Percentiles rank a stretch among this genome's conserved stretches.
Evolutionary conservation across 192 early-diverging fungal genomes (phyloP).

Genomic region (Podochytrium sp.): DNA sequence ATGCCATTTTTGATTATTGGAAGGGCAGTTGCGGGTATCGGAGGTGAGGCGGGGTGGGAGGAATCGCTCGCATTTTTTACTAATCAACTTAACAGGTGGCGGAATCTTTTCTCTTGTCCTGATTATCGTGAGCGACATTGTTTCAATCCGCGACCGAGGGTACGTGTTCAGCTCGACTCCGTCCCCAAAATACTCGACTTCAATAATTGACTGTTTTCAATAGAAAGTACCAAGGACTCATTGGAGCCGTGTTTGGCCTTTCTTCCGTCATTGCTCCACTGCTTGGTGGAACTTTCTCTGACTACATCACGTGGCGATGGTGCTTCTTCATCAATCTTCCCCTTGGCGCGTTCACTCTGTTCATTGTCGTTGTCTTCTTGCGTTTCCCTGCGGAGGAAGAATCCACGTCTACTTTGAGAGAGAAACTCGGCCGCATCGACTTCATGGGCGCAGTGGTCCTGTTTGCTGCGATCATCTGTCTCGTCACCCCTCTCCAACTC

Average conservation of each 20-base stretch:
- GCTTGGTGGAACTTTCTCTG: constrained; percentile 82
- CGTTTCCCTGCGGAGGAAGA: constrained; percentile 61
- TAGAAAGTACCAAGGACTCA: constrained; percentile 81
- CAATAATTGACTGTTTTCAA: neutral
- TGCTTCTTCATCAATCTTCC: constrained; percentile 74
- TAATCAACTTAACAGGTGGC: no score
- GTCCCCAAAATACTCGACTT: neutral
- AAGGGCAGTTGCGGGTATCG: constrained; percentile 75
- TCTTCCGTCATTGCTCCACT: constrained; percentile 83
- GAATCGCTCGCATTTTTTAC: constrained; percentile 35
- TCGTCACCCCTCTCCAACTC: constrained; percentile 73
- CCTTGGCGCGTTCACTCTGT: constrained; percentile 68
- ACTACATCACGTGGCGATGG: constrained; percentile 46
- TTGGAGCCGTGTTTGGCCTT: constrained; percentile 79
- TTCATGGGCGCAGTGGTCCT: constrained; percentile 63
- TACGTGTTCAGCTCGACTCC: no score
- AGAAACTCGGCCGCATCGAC: constrained; percentile 76
- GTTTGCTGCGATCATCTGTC: constrained; percentile 53
- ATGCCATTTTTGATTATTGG: constrained; percentile 65
- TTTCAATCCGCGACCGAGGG: constrained; percentile 4
- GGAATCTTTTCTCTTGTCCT: constrained; percentile 78
- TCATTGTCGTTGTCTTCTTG: constrained; percentile 60
- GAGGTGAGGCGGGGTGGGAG: neutral
- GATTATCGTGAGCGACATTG: constrained; percentile 76
- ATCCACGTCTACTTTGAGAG: constrained; percentile 7